These are phyloP conservation scores for Reutealis trisperma DNA, from an alignment of 345 rosid species.

Conservation along the genomic window DNA sequence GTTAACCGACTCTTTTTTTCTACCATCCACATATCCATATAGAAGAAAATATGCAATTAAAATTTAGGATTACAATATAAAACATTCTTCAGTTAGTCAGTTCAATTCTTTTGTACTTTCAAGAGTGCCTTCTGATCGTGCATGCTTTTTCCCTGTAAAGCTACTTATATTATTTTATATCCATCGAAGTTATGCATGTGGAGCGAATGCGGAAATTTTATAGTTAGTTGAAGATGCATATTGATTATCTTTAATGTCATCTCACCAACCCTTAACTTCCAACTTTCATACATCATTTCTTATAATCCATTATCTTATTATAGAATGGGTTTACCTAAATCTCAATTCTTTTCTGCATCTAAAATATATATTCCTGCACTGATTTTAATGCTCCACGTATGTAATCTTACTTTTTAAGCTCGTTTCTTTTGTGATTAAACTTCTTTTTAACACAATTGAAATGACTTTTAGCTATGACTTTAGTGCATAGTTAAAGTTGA, in stretches of 20 bases:
- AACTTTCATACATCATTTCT: constrained; percentile 26
- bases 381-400: constrained; percentile 1
- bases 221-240: constrained; percentile 17
- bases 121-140: constrained; percentile 13
- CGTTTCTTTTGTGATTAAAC: background rate
- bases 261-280: constrained; percentile 28
- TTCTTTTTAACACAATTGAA: background rate
- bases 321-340: constrained; percentile 48
- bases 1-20: background rate
- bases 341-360: constrained; percentile 14
- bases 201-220: background rate
- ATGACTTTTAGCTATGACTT: constrained; percentile 14
- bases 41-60: background rate
- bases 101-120: background rate
- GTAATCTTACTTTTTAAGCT: background rate
- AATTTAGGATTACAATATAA: background rate
- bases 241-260: constrained; percentile 14
- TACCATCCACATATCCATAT: background rate
- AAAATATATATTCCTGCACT: background rate
- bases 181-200: background rate
- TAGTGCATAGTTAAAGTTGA: background rate
- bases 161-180: background rate
- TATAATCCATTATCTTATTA: constrained; percentile 32
- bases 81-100: background rate
- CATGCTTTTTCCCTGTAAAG: constrained; percentile 7